These are phyloP conservation scores for Gyrodon lividus DNA, from an alignment of 768 basidiomycete genomes.

Conservation along the genomic window DNA sequence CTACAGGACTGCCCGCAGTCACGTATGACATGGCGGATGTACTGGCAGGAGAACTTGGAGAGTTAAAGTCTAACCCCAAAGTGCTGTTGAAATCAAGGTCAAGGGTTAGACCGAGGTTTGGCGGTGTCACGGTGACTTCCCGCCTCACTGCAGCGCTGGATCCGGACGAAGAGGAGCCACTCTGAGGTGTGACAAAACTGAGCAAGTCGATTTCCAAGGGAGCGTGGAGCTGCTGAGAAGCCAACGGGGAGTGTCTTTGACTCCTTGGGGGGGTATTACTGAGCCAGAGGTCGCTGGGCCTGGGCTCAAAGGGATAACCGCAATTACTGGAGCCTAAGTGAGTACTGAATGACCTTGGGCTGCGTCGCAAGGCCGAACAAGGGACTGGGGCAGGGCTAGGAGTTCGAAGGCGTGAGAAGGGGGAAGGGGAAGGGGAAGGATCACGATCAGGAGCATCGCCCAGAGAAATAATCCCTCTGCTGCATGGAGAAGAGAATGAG, in stretches of 20 bases:
- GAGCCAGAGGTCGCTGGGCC: constrained; percentile 7
- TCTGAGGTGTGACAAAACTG: constrained; percentile 1
- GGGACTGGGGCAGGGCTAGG: constrained; percentile 1
- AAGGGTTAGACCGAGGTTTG: constrained; percentile 17
- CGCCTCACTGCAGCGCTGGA: constrained; percentile 8
- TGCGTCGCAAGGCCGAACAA: not conserved
- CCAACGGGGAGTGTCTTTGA: not conserved
- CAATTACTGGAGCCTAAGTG: constrained; percentile 3
- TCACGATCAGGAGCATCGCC: constrained; percentile 6
- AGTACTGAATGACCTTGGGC: constrained; percentile 8
- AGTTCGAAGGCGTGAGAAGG: constrained; percentile 15
- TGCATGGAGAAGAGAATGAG: constrained; percentile 3
- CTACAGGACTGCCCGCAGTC: constrained; percentile 13
- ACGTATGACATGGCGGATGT: constrained; percentile 19
- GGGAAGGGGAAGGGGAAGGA: constrained; percentile 13
- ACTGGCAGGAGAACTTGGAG: constrained; percentile 14
- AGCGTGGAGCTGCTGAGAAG: not conserved
- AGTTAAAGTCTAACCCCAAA: constrained; percentile 15
- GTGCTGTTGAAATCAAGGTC: constrained; percentile 21
- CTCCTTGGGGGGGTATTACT: not conserved
- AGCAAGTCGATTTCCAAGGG: constrained; percentile 15
- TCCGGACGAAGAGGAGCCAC: not conserved
- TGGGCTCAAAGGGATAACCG: constrained; percentile 20
- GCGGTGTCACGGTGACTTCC: not conserved
- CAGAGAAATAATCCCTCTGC: not conserved